A percentile compares a stretch with the other conserved stretches of the same genome.
Evolutionary conservation across 2,329 filamentous ascomycete genomes (phyloP).

Genomic region (Ceratocystis eucalypticola): DNA sequence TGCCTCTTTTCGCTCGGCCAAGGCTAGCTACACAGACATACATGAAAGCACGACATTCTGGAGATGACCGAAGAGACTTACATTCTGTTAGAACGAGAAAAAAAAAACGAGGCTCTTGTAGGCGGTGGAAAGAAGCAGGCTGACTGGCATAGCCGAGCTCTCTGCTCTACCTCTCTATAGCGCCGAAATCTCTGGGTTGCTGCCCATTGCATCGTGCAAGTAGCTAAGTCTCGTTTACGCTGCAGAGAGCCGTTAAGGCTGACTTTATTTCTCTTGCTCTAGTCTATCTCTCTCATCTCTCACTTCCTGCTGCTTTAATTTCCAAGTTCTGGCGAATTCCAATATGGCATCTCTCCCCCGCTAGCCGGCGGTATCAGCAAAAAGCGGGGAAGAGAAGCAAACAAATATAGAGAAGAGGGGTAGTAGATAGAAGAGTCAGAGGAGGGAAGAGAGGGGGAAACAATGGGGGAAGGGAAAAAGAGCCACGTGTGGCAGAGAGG

Average conservation of each 20-base stretch:
- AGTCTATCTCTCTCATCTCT: background rate
- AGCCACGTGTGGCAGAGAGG: background rate
- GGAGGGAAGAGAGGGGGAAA: background rate
- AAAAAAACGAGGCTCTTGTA: background rate
- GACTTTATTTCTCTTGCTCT: background rate
- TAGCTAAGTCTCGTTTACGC: conserved; percentile 1
- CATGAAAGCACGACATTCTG: background rate
- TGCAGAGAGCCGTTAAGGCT: conserved; percentile 3
- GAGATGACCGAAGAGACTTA: background rate
- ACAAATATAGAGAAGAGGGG: background rate
- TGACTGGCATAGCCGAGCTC: background rate
- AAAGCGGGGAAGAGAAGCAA: background rate
- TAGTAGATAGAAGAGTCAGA: background rate
- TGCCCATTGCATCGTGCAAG: background rate
- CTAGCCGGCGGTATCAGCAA: background rate
- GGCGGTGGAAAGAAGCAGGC: background rate
- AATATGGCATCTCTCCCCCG: background rate
- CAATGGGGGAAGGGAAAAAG: background rate
- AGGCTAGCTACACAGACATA: background rate
- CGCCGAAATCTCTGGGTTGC: background rate
- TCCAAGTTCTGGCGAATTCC: background rate
- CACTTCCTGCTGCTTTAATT: background rate
- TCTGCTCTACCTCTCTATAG: background rate
- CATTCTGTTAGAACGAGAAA: background rate
- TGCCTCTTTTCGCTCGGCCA: background rate